Base-by-base conservation (phyloP, 306 rosid genomes). In the Prunus padus region DNA sequence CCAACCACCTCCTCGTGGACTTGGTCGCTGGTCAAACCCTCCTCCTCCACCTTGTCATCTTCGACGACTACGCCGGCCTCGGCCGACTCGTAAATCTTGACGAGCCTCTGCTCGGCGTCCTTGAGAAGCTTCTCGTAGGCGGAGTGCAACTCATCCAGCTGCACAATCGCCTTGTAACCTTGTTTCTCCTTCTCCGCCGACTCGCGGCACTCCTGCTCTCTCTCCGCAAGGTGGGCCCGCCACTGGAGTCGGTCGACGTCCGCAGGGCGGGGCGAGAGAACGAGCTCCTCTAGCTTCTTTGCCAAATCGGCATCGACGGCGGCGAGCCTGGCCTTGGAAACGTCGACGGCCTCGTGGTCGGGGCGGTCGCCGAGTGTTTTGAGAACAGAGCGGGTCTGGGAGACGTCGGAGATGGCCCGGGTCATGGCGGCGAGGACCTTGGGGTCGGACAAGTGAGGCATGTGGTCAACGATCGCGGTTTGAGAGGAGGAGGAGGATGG, bases 371-470 rank as follows among this genome's bases (percentile, higher is more conserved):
- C 99, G 13, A 95, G 84, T 8, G 87, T 77, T 6, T 69, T 78
- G 31, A 95, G 96, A 5, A 92, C 85, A 12, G 89, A 82, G 67
- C 99, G 93, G 75, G 97, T 79, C 85, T 92, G 93, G 25, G 96
- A 65, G 52, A 95, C 99, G 40, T 95, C 99, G 16, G 96, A 40
- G 20, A 95, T 77, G 18, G 93, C 97, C 3, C 80, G 84, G 40
- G 88, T 88, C 99, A 95, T 95, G 33, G 97, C 60, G 12, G 82
- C 93, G 15, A 95, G 20, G 6, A 95, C 54, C 49, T 79, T 80
- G 2, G 97, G 97, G 77, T 92, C 88, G 0, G 82, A 23, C 0
- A 95, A 81, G 62, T 88, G 88, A 1, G 97, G 99, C 97, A 86
- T 80, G 49, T 76, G 76, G 33, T 84, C 84, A 0, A 84, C 65